Percentiles rank a stretch among this genome's conserved stretches.
phyloP scores from a whole-genome alignment of 805 yeast species.

The Torulaspora quercuum region DNA sequence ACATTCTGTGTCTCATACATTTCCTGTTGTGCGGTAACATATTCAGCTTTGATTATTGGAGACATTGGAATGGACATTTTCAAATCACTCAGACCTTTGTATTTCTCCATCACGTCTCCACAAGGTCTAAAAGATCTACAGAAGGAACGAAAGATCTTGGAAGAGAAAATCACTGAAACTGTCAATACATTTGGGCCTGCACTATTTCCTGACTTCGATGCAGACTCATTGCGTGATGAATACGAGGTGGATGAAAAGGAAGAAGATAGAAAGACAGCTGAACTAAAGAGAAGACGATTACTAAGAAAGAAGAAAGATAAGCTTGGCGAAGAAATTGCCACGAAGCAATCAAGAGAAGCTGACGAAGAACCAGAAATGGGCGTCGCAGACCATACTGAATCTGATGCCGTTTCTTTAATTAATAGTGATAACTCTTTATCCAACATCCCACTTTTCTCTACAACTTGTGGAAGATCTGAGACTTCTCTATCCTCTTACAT shows the following conservation, averaged over 20 bases:
- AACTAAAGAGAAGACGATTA: conserved; percentile 38
- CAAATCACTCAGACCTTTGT: conserved; percentile 79
- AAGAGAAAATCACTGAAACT: conserved; percentile 69
- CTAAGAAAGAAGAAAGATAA: conserved; percentile 28
- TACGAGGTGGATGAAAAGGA: conserved; percentile 30
- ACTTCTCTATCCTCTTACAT: conserved; percentile 30
- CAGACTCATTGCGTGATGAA: conserved; percentile 29
- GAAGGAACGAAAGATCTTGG: conserved; percentile 55
- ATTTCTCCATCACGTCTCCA: conserved; percentile 59
- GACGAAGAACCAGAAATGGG: conserved; percentile 7
- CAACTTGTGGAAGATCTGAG: conserved; percentile 27
- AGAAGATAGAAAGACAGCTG: conserved; percentile 39
- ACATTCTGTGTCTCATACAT: conserved; percentile 55
- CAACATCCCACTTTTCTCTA: conserved; percentile 42
- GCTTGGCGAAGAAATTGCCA: conserved; percentile 15
- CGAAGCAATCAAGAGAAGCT: conserved; percentile 7
- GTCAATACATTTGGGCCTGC: conserved; percentile 82
- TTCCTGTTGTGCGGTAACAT: conserved; percentile 70
- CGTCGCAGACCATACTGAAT: conserved; percentile 39
- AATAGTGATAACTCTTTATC: conserved; percentile 40
- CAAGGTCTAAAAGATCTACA: conserved; percentile 57
- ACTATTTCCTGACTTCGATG: conserved; percentile 79
- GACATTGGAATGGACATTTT: conserved; percentile 89
- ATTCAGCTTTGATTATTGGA: conserved; percentile 87
- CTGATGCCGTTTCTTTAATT: conserved; percentile 45